Base-by-base conservation (phyloP, 805 yeast species). In the Saccharomycopsis babjevae region DNA sequence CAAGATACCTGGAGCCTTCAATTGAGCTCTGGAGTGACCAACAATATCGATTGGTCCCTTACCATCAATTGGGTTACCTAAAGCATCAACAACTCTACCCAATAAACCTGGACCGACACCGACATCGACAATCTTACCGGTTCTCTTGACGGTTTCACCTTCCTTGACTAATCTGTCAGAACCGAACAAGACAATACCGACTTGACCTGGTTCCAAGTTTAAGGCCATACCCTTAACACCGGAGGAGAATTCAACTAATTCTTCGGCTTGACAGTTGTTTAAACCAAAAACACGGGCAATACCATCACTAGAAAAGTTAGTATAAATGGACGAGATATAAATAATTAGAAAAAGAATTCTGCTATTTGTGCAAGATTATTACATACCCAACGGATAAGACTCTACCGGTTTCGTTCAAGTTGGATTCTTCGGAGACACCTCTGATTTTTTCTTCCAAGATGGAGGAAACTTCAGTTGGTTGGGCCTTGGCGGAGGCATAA, bases 191-290 rank as follows among this genome's bases (percentile, higher is more conserved):
- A 94, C 99, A 76, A 94, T 86, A 90, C 99, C 99, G 77, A 94
- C 99, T 82, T 94, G 98, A 79, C 96, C 97, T 73, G 98, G 96
- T 83, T 94, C 99, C 86, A 94, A 89, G 86, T 94, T 94, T 77
- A 94, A 85, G 75, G 99, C 98, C 99, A 94, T 94, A 88, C 99
- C 99, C 81, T 92, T 90, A 73, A 93, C 98, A 84, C 99, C 99
- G 65, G 99, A 90, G 65, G 97, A 83, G 83, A 94, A 96, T 83
- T 94, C 99, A 74, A 94, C 97, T 78, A 94, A 85, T 83, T 94
- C 99, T 83, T 94, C 99, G 76, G 99, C 99, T 85, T 93, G 98
- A 80, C 91, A 86, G 85, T 94, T 94, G 94, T 92, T 94, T 74
- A 94, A 83, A 82, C 99, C 99, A 82, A 89, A 94, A 75, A 94